Evolutionary conservation across 225 moss, liverwort and hornwort species (phyloP).

Genomic region (Polytrichum commune): DNA sequence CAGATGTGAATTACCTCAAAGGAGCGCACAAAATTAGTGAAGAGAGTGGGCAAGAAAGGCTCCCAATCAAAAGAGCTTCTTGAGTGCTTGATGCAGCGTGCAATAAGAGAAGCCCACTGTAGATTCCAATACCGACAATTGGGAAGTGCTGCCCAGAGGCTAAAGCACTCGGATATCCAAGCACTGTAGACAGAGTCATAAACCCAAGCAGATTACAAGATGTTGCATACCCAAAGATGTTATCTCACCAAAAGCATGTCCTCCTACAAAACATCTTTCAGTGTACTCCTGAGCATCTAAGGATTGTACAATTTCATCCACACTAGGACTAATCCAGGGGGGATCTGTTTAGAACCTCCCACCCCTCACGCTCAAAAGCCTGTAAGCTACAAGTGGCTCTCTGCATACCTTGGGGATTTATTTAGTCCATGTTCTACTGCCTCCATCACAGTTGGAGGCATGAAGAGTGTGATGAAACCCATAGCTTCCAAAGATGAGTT

Average conservation of each 20-base stretch:
- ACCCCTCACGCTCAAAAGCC: too few species aligned
- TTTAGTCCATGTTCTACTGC: slow-evolving; percentile 30
- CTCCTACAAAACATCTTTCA: too few species aligned
- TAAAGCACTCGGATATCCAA: slow-evolving; percentile 69
- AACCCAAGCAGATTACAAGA: slow-evolving; percentile 3
- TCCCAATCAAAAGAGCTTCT: slow-evolving; percentile 61
- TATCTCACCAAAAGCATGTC: neutral
- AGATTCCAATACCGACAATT: slow-evolving; percentile 80
- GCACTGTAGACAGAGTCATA: slow-evolving; percentile 36
- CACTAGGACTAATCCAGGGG: too few species aligned
- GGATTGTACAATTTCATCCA: too few species aligned
- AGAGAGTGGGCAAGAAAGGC: slow-evolving; percentile 66
- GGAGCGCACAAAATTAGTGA: slow-evolving; percentile 63
- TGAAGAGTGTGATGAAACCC: slow-evolving; percentile 75
- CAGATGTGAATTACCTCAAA: slow-evolving; percentile 49
- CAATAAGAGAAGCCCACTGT: slow-evolving; percentile 70
- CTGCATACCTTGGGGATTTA: slow-evolving; percentile 53
- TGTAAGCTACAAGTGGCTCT: too few species aligned
- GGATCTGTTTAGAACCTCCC: too few species aligned
- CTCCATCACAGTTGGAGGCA: slow-evolving; percentile 53
- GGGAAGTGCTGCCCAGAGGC: slow-evolving; percentile 65
- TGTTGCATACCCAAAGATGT: neutral
- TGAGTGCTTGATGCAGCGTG: slow-evolving; percentile 69
- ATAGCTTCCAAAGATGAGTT: slow-evolving; percentile 78
- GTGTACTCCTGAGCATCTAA: too few species aligned